These are phyloP conservation scores for Flaveria floridana DNA, from an alignment of 140 eudicot genomes.

Conservation along the genomic window DNA sequence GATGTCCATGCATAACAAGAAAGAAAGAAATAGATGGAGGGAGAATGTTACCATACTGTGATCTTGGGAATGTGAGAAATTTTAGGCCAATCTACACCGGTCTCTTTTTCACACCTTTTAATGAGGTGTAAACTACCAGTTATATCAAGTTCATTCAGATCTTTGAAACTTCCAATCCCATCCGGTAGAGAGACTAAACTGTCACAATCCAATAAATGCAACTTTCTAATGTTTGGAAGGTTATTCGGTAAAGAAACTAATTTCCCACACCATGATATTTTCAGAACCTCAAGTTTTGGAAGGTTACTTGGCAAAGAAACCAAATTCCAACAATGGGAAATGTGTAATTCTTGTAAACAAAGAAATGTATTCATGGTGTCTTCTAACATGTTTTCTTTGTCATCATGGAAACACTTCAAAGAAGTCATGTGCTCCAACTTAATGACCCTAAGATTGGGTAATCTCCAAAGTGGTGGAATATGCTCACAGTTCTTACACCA, in stretches of 20 bases:
- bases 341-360: background rate
- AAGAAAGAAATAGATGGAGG: too few species aligned
- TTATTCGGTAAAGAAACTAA: too few species aligned
- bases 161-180: background rate
- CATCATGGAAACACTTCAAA: background rate
- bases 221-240: too few species aligned
- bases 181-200: background rate
- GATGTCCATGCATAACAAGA: too few species aligned
- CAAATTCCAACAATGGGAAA: background rate
- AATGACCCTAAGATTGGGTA: slow-evolving; percentile 11
- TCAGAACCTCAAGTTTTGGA: background rate
- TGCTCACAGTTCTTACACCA: background rate
- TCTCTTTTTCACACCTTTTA: background rate
- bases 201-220: background rate
- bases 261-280: background rate
- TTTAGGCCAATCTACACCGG: background rate
- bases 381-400: background rate
- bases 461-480: slow-evolving; percentile 2
- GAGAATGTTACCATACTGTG: background rate
- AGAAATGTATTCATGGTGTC: background rate
- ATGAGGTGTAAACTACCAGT: background rate
- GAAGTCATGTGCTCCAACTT: background rate
- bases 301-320: slow-evolving; percentile 2
- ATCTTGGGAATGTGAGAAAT: background rate
- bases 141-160: background rate